Conservation (phyloP, 805 yeast species). For the Candida ascalaphidarum region DNA sequence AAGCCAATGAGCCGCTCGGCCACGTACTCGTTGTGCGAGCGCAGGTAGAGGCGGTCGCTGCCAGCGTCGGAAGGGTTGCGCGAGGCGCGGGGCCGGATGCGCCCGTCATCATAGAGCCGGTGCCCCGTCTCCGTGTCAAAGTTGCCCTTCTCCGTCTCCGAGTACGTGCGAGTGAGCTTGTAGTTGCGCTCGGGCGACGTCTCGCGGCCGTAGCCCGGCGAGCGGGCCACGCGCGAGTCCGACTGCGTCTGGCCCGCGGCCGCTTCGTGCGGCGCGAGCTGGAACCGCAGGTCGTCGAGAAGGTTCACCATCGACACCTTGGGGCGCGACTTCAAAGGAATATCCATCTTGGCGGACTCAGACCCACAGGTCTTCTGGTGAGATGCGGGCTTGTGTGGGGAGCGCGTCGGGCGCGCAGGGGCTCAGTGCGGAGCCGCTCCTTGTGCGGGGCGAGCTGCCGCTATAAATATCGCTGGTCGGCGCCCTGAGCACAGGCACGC, state of each 20-base stretch:
- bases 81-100: conserved; percentile 33
- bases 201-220: too few species aligned
- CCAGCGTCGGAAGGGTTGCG: conserved; percentile 9
- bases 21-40: conserved; percentile 17
- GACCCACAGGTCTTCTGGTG: too few species aligned
- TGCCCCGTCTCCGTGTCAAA: conserved; percentile 50
- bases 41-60: conserved; percentile 14
- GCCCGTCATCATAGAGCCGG: conserved; percentile 44
- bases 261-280: too few species aligned
- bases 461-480: too few species aligned
- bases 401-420: too few species aligned
- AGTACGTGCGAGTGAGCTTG: conserved; percentile 45
- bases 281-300: conserved; percentile 10
- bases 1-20: conserved; percentile 32
- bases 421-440: too few species aligned
- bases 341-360: too few species aligned
- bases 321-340: conserved; percentile 31
- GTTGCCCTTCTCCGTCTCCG: conserved; percentile 57
- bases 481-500: too few species aligned
- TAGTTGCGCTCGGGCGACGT: conserved; percentile 3
- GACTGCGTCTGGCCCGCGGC: too few species aligned
- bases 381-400: too few species aligned
- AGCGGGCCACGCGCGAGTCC: too few species aligned
- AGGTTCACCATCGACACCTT: conserved; percentile 27
- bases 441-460: too few species aligned